Evolutionary conservation across 805 yeast species (phyloP), one percentile per base, ranked within the genome.

Genomic region (Hanseniaspora valbyensis): DNA sequence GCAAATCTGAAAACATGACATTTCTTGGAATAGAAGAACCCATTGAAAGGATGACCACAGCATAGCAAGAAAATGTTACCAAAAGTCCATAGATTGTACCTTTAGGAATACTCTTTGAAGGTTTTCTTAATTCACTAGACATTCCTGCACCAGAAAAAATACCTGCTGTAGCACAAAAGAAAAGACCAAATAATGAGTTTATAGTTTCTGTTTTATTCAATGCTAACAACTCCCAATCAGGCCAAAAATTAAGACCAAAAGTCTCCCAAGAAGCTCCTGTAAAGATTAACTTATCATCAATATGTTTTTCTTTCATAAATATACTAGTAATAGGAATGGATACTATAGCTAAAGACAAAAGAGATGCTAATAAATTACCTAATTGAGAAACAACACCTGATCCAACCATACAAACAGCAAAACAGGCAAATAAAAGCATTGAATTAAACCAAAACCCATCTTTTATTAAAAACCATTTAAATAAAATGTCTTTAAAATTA

Each of bases 91-190:
- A 77, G 25, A 92, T 65, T 0, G 98, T 92, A n/a, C 99, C 99
- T 54, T 75, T 73, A 0, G 99, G 98, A 42, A 92, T 92, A 1
- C 95, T 78, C 58, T 76, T 78, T 0, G 96, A 86, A 0, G 99
- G 99, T 50, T 75, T 79, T 51, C 75, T 69, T 55, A 92, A 71
- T 58, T 88, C 96, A 18, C 98, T 97, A 37, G 96, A 87, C 99
- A 92, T 92, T 22, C 95, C 84, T 1, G 98, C 96, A 16, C 99
- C 99, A 2, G 98, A 97, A 65, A 92, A 82, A 25, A 92, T 89
- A 52, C 99, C 99, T 6, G 97, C 96, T 0, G 98, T 90, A 1
- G 98, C 96, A 10, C 98, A 96, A 69, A 92, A 92, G 63, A 92
- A 87, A 41, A 92, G 85, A 2, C 97, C 97, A 74, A 92, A 92